Evolutionary conservation across 495 filamentous ascomycete species (phyloP).

Genomic region (Hypoxylon trugodes): DNA sequence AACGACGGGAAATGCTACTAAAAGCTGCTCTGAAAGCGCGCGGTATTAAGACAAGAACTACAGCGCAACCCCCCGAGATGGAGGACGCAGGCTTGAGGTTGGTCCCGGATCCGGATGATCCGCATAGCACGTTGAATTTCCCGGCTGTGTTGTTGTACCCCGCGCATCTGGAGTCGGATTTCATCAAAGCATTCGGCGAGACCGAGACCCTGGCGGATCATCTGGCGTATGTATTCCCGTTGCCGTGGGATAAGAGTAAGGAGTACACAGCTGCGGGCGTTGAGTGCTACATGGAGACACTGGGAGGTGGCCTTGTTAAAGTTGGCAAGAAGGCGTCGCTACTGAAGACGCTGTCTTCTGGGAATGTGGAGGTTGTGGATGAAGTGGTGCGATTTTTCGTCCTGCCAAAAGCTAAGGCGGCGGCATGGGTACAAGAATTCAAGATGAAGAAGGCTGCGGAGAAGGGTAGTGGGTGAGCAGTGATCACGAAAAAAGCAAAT

Average conservation of each 20-base stretch:
- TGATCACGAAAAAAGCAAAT: not conserved
- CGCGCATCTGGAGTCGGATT: slow-evolving; percentile 77
- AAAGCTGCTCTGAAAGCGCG: slow-evolving; percentile 76
- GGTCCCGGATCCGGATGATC: slow-evolving; percentile 75
- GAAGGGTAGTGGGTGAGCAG: slow-evolving; percentile 25
- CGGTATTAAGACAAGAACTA: slow-evolving; percentile 70
- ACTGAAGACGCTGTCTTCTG: slow-evolving; percentile 73
- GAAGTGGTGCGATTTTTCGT: slow-evolving; percentile 82
- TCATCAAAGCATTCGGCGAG: slow-evolving; percentile 86
- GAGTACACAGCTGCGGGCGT: slow-evolving; percentile 72
- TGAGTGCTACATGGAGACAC: slow-evolving; percentile 92
- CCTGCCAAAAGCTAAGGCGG: slow-evolving; percentile 72
- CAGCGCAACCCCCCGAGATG: slow-evolving; percentile 79
- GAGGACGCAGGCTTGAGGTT: slow-evolving; percentile 78
- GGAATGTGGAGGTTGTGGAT: slow-evolving; percentile 89
- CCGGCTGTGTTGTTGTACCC: slow-evolving; percentile 88
- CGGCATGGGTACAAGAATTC: slow-evolving; percentile 82
- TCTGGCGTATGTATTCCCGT: slow-evolving; percentile 78
- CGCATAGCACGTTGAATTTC: slow-evolving; percentile 73
- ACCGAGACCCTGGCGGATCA: slow-evolving; percentile 73
- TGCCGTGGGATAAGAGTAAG: slow-evolving; percentile 80
- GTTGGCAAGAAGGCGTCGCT: slow-evolving; percentile 85
- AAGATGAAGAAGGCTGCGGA: slow-evolving; percentile 70
- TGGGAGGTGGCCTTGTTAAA: slow-evolving; percentile 81
- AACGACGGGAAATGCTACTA: slow-evolving; percentile 66